Conservation (phyloP, 2,329 filamentous ascomycete genomes). For the Pseudocercospora musae region DNA sequence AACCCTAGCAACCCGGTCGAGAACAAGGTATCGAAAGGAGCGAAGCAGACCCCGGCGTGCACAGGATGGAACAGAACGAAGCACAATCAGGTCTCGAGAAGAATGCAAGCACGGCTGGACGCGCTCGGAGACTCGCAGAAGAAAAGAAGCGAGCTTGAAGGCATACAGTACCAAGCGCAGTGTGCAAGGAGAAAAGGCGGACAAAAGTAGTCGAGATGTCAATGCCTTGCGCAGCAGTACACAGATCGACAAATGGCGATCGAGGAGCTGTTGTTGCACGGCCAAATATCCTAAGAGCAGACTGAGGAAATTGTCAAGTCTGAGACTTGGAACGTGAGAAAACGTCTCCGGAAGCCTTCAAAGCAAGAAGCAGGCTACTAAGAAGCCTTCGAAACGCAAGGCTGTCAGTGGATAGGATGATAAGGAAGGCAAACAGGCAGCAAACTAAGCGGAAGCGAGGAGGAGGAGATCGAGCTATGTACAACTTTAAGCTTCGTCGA, state of each 20-base stretch:
- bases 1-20: background rate
- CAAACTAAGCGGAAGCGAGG: background rate
- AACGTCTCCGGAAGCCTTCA: background rate
- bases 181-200: background rate
- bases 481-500: background rate
- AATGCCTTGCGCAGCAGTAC: background rate
- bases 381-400: background rate
- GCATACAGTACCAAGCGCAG: background rate
- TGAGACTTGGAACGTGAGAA: background rate
- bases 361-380: background rate
- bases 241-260: background rate
- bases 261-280: background rate
- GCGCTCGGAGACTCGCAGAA: background rate
- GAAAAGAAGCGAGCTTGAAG: background rate
- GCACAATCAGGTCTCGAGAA: background rate
- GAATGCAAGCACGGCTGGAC: background rate
- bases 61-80: too few relatives aligned
- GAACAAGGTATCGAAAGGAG: too few relatives aligned
- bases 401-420: background rate
- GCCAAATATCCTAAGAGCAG: background rate
- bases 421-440: background rate
- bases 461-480: background rate
- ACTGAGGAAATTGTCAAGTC: background rate
- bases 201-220: background rate
- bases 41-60: background rate